Evolutionary conservation across 495 filamentous ascomycete species (phyloP).

Genomic region (Penicillium taxi): DNA sequence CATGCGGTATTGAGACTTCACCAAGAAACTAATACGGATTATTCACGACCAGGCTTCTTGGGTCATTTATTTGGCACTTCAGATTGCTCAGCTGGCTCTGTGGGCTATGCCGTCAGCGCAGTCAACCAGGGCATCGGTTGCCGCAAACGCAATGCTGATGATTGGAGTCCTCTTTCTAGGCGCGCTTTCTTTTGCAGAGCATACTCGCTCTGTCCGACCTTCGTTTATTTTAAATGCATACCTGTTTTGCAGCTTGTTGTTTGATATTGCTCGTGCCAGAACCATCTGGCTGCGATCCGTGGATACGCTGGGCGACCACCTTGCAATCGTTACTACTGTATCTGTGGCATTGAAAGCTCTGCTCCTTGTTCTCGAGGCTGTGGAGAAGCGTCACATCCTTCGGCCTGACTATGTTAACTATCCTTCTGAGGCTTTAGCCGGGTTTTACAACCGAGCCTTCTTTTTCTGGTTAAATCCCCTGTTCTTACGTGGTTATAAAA

Average conservation of each 20-base stretch:
- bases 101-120: constrained; percentile 34
- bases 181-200: constrained; percentile 49
- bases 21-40: neutral
- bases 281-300: constrained; percentile 50
- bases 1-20: too few species aligned
- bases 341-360: constrained; percentile 41
- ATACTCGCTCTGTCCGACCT: constrained; percentile 46
- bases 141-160: constrained; percentile 39
- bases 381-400: constrained; percentile 47
- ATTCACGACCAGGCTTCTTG: constrained; percentile 28
- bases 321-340: constrained; percentile 42
- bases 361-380: constrained; percentile 45
- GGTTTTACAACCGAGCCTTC: constrained; percentile 42
- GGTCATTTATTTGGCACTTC: constrained; percentile 30
- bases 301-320: constrained; percentile 22
- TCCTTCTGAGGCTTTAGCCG: constrained; percentile 53
- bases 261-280: constrained; percentile 48
- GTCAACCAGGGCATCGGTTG: constrained; percentile 36
- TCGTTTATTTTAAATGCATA: constrained; percentile 55
- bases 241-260: constrained; percentile 50
- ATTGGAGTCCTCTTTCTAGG: constrained; percentile 33
- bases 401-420: constrained; percentile 31
- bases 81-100: constrained; percentile 41
- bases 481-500: constrained; percentile 42
- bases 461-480: constrained; percentile 56